These are phyloP conservation scores for Trifolium pratense DNA, from an alignment of 306 rosid species.

Conservation along the genomic window DNA sequence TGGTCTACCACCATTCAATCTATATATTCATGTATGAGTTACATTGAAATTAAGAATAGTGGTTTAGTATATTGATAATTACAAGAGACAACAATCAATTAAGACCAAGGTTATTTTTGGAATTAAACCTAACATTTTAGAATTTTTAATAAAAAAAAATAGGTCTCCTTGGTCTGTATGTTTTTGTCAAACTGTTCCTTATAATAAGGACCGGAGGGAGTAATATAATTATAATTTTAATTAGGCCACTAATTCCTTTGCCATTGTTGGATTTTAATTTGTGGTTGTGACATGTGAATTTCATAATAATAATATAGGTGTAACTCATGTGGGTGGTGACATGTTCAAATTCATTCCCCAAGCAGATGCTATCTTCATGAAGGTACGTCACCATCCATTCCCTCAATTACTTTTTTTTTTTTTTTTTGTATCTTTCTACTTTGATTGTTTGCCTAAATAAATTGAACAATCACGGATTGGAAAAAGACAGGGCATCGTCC, in stretches of 20 bases:
- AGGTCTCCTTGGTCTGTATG: no score
- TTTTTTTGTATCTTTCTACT: background rate
- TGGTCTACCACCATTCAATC: no score
- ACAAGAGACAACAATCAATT: no score
- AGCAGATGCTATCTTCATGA: conserved; percentile 83
- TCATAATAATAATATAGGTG: conserved; percentile 48
- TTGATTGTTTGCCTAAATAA: background rate
- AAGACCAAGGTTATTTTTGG: no score
- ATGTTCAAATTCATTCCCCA: conserved; percentile 79
- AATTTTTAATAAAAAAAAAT: no score
- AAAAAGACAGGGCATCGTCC: background rate
- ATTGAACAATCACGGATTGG: background rate
- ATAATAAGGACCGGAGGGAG: no score
- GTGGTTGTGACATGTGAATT: background rate
- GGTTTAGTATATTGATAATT: no score
- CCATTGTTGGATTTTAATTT: background rate
- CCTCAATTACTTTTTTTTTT: background rate
- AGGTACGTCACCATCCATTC: conserved; percentile 48
- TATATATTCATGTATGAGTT: no score
- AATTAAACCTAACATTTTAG: no score
- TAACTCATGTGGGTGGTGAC: conserved; percentile 83
- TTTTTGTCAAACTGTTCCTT: no score
- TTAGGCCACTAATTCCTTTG: background rate
- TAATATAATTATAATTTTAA: background rate
- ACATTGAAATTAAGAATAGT: no score